A percentile compares a stretch with the other conserved stretches of the same genome.
Evolutionary conservation across 768 basidiomycete species (phyloP).

Genomic region (Cystobasidium tubakii): DNA sequence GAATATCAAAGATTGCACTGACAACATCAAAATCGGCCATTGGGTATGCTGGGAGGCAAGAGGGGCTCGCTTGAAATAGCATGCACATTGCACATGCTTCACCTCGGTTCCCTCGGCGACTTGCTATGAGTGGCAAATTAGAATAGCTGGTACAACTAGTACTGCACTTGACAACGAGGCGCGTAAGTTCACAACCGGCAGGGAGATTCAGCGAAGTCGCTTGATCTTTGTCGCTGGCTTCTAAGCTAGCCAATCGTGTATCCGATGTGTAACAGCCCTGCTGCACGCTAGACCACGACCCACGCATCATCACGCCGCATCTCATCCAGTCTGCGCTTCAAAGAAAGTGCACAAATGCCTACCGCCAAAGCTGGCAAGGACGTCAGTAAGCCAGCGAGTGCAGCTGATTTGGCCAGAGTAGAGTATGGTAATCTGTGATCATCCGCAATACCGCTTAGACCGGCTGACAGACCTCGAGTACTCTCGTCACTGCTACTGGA

Average conservation of each 20-base stretch:
- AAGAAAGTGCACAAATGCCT: background rate
- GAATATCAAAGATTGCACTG: background rate
- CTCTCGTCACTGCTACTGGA: background rate
- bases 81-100: no score
- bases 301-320: background rate
- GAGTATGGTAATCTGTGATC: background rate
- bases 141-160: no score
- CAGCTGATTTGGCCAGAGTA: background rate
- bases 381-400: background rate
- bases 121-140: no score
- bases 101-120: no score
- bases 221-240: no score
- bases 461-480: background rate
- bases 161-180: no score
- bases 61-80: background rate
- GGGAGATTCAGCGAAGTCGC: no score
- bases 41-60: background rate
- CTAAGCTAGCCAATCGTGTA: no score
- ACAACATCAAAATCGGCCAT: background rate
- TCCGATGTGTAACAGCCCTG: background rate
- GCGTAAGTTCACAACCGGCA: no score
- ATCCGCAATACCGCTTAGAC: background rate
- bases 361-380: background rate
- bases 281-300: background rate
- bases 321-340: background rate